Base-by-base conservation (phyloP, 108 stramenopile genomes). In the Nitzschia sp. region DNA sequence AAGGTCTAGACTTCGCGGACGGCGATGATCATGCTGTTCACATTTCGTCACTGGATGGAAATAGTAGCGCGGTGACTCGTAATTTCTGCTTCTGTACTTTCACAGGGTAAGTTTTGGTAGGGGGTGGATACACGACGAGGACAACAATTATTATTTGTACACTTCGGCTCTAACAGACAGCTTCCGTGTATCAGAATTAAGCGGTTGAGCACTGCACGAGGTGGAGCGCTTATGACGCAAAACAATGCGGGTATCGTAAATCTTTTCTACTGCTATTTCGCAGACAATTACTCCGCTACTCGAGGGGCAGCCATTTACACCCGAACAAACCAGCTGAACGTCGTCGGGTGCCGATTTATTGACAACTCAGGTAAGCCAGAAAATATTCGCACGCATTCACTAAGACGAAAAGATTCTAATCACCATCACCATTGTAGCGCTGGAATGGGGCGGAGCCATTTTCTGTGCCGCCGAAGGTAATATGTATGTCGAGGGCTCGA, bases 211-310 rank as follows among this genome's bases (percentile, higher is more conserved):
- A 13, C 6, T 13, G 38, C 13, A 41, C 6, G 70, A 46, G 70
- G 70, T 17, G 70, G 70, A 15, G 70, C 60, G 35, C 62, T 71
- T 21, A 71, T 71, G 70, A 36, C 59, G 17, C 47, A 62, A 17
- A n/a, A 17, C 16, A 32, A 28, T 26, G 29, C 70, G 13, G 70
- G 70, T 4, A 71, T 57, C 15, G 52, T 71, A 13, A 71, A 71
- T 54, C 33, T 71, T 0, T 31, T 46, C 11, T 21, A 45, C 26
- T 62, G 70, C 59, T 63, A 52, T 47, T 71, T 71, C 53, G 33
- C 22, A 4, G 45, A 63, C 59, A 71, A 71, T 60, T 53, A 38
- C 59, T 57, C 55, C 26, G 31, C 19, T 25, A 71, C 70, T 1
- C 31, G 34, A 46, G 70, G 70, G 23, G 70, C 70, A 1, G 59